Evolutionary conservation across 805 yeast species (phyloP).

Genomic region (Vanderwaltozyma tropicalis): DNA sequence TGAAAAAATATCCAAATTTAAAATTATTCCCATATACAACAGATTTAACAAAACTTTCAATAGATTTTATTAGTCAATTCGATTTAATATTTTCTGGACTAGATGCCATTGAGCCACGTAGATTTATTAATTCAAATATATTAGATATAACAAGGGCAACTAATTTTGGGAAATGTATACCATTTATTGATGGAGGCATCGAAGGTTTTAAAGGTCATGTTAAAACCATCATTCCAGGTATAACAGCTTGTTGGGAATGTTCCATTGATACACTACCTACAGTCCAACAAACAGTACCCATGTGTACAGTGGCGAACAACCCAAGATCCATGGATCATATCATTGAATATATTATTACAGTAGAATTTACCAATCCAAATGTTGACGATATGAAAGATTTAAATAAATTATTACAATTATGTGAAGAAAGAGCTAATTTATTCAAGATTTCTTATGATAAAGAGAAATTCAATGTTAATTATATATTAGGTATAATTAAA

Average conservation of each 20-base stretch:
- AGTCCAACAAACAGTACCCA: constrained; percentile 53
- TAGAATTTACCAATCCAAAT: constrained; percentile 62
- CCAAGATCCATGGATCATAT: constrained; percentile 95
- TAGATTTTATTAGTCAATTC: constrained; percentile 56
- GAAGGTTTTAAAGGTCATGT: constrained; percentile 92
- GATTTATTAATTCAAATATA: constrained; percentile 74
- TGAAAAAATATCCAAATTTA: constrained; percentile 21
- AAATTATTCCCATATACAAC: constrained; percentile 44
- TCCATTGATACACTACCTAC: constrained; percentile 63
- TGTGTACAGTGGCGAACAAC: constrained; percentile 88
- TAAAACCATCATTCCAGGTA: constrained; percentile 73
- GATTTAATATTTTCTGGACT: constrained; percentile 74
- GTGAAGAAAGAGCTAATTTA: constrained; percentile 48
- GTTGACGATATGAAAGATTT: constrained; percentile 61
- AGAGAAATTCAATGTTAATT: constrained; percentile 56
- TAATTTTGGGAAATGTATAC: constrained; percentile 40
- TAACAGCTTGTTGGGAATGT: constrained; percentile 89
- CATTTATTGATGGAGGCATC: constrained; percentile 88
- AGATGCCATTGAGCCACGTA: constrained; percentile 79
- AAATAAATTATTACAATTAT: constrained; percentile 46
- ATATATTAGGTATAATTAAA: constrained; percentile 81
- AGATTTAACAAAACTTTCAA: constrained; percentile 53
- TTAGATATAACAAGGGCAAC: constrained; percentile 51
- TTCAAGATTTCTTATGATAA: constrained; percentile 43
- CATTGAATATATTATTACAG: constrained; percentile 75